Conservation (phyloP, 345 rosid genomes). For the Hypericum perforatum region DNA sequence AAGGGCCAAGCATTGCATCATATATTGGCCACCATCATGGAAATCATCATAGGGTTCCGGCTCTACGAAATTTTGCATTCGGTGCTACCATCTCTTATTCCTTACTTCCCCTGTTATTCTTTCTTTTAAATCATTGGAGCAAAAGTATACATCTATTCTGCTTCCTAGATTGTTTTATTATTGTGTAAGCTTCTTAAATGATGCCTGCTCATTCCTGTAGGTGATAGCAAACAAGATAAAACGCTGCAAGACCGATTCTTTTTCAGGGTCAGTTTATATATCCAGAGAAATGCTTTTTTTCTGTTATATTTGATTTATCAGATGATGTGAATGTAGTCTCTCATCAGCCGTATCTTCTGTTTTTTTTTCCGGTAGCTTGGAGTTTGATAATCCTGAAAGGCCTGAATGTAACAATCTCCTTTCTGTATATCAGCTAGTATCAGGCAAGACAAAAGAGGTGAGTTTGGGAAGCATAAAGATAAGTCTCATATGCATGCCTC, state of each 20-base stretch:
- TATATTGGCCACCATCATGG: too few species aligned
- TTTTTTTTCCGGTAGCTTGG: constrained; percentile 40
- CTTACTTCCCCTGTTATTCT: too few species aligned
- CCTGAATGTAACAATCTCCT: constrained; percentile 94
- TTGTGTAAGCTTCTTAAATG: background rate
- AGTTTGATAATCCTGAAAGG: constrained; percentile 84
- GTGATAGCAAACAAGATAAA: constrained; percentile 77
- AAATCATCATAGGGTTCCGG: too few species aligned
- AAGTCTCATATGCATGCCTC: background rate
- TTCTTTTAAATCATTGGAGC: too few species aligned
- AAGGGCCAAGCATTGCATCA: too few species aligned
- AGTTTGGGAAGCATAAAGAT: background rate
- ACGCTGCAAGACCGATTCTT: constrained; percentile 86
- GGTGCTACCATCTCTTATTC: too few species aligned
- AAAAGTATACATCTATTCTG: too few species aligned
- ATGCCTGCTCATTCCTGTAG: constrained; percentile 23
- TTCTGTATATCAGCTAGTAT: constrained; percentile 68
- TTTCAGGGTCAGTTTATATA: constrained; percentile 39
- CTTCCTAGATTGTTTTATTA: background rate
- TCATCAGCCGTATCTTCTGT: background rate
- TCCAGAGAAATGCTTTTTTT: background rate
- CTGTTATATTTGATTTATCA: background rate
- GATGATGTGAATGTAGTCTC: background rate
- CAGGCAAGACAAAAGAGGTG: constrained; percentile 84
- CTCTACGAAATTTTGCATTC: too few species aligned